phyloP scores from a whole-genome alignment of 2,329 filamentous ascomycete species.

The Lachnellula arida region DNA sequence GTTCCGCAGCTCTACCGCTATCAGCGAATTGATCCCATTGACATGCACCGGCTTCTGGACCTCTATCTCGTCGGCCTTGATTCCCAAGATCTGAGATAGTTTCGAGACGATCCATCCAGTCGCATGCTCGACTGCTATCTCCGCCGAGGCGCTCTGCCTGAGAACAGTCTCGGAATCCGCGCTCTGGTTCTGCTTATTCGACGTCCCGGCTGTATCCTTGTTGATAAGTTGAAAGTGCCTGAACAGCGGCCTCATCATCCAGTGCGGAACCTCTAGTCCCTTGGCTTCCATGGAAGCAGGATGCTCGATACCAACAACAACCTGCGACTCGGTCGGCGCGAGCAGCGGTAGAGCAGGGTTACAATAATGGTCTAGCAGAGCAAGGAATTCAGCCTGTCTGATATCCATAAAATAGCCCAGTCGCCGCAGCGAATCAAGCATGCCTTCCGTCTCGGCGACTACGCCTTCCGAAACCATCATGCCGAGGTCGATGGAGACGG shows the following conservation, averaged over 20 bases:
- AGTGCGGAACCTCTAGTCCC: constrained; percentile 49
- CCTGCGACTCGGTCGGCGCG: constrained; percentile 49
- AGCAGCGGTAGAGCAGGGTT: constrained; percentile 46
- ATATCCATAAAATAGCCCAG: neutral
- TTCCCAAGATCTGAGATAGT: constrained; percentile 36
- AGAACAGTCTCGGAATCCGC: neutral
- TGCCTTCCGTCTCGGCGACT: constrained; percentile 23
- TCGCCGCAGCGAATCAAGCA: neutral
- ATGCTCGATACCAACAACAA: constrained; percentile 25
- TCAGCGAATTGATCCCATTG: constrained; percentile 34
- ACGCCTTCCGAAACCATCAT: constrained; percentile 13
- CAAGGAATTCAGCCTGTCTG: neutral
- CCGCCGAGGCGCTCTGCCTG: neutral
- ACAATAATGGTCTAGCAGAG: constrained; percentile 22
- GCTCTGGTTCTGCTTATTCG: neutral
- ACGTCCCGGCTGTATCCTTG: neutral
- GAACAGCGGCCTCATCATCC: constrained; percentile 18
- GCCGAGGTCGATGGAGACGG: constrained; percentile 15
- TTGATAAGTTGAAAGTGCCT: neutral
- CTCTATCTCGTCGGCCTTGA: constrained; percentile 41
- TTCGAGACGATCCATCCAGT: constrained; percentile 34
- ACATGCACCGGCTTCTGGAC: constrained; percentile 34
- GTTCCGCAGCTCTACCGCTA: constrained; percentile 27
- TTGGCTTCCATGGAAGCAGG: constrained; percentile 37
- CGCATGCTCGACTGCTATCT: neutral